phyloP scores from a whole-genome alignment of 208 protist species.

The Vickermania ingenoplastis region DNA sequence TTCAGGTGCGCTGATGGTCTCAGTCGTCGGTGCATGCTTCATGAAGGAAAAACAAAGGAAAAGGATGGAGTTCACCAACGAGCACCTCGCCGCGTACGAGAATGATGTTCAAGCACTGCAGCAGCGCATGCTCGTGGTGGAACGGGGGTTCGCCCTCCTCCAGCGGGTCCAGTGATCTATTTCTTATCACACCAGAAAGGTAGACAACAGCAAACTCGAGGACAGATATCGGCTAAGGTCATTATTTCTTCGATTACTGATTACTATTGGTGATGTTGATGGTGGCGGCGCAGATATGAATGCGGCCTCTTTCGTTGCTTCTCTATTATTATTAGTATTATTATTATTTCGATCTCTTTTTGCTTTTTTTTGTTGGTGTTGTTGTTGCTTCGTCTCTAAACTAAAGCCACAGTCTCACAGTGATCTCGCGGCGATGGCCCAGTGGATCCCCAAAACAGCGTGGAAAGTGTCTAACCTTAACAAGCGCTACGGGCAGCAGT shows the following conservation, averaged over 20 bases:
- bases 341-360: too few relatives aligned
- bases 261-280: too few relatives aligned
- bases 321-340: too few relatives aligned
- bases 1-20: not conserved
- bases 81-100: not conserved
- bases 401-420: too few relatives aligned
- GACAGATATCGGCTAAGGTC: too few relatives aligned
- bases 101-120: not conserved
- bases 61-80: not conserved
- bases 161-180: not conserved
- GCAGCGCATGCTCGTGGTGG: not conserved
- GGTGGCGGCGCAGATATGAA: too few relatives aligned
- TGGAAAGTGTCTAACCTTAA: constrained; percentile 83
- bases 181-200: not conserved
- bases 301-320: too few relatives aligned
- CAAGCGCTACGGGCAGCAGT: constrained; percentile 68
- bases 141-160: not conserved
- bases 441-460: constrained; percentile 84
- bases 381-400: too few relatives aligned
- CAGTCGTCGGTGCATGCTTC: not conserved
- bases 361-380: too few relatives aligned
- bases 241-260: too few relatives aligned
- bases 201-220: constrained; percentile 1
- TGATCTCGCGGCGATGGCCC: too few relatives aligned
- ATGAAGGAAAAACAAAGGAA: not conserved